Conservation (phyloP, 176 grass and related monocot species). For the Juncus effusus region DNA sequence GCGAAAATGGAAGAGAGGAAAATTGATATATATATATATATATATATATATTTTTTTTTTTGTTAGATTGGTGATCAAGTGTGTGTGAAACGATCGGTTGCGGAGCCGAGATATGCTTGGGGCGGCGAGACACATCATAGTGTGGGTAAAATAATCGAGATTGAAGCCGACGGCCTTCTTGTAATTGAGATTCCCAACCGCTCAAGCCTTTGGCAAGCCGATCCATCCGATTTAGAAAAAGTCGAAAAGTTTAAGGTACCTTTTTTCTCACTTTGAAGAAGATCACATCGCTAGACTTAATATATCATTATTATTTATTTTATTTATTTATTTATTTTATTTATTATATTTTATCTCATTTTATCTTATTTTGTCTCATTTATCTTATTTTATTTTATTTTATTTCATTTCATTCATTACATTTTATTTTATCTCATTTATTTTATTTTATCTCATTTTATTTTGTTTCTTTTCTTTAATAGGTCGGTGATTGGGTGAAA, state of each 20-base stretch:
- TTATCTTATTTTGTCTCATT: no score
- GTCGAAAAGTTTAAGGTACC: constrained; percentile 90
- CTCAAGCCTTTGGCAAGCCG: constrained; percentile 60
- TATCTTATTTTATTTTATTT: no score
- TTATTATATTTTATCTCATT: no score
- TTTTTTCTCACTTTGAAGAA: constrained; percentile 7
- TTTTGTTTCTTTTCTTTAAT: constrained; percentile 6
- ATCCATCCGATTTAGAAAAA: constrained; percentile 99
- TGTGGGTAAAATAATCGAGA: constrained; percentile 90
- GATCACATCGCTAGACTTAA: no score
- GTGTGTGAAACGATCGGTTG: constrained; percentile 93
- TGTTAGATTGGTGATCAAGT: constrained; percentile 80
- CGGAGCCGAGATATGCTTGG: constrained; percentile 96
- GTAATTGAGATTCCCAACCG: constrained; percentile 83
- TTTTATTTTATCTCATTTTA: not conserved
- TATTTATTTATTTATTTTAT: no score
- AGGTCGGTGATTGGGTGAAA: constrained; percentile 98
- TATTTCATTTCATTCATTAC: not conserved
- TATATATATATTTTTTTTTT: constrained; percentile 25
- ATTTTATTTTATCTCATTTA: not conserved
- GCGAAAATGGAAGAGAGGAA: no score
- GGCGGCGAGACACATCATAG: constrained; percentile 99
- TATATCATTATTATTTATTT: no score
- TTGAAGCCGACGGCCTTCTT: constrained; percentile 74
- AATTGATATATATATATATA: not conserved